A percentile compares a stretch with the other conserved stretches of the same genome.
Evolutionary conservation across 2,329 filamentous ascomycete genomes (phyloP).

Genomic region (Nigrospora oryzae): DNA sequence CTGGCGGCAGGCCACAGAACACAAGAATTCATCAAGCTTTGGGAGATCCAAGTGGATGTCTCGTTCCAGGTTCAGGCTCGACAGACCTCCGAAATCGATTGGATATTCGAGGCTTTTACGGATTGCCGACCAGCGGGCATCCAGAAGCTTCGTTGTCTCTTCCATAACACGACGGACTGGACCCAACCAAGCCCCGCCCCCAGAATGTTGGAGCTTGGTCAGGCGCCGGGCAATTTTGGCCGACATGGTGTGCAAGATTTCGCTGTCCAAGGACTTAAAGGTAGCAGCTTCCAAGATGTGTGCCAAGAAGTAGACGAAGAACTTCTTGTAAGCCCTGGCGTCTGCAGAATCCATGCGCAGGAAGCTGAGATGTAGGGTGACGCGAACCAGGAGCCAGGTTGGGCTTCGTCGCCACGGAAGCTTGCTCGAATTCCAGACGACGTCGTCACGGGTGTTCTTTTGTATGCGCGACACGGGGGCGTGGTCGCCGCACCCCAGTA

Average conservation of each 20-base stretch:
- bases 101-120: not conserved
- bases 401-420: conserved; percentile 1
- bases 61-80: not conserved
- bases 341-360: not conserved
- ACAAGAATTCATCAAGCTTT: not conserved
- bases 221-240: conserved; percentile 1
- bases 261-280: not conserved
- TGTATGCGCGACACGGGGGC: conserved; percentile 21
- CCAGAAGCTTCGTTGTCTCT: not conserved
- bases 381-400: not conserved
- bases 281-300: not conserved
- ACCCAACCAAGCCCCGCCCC: not conserved
- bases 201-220: not conserved
- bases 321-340: not conserved
- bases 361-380: not conserved
- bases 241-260: conserved; percentile 1
- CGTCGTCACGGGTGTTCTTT: conserved; percentile 47
- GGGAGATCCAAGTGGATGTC: not conserved
- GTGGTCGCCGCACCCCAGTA: conserved; percentile 27
- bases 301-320: not conserved
- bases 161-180: not conserved
- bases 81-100: not conserved
- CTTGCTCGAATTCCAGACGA: conserved; percentile 26
- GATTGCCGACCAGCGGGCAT: not conserved
- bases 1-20: not conserved